Evolutionary conservation across 352 stramenopile species (phyloP), one percentile per base, ranked within the genome.

Genomic region (Globisporangium spiculum): DNA sequence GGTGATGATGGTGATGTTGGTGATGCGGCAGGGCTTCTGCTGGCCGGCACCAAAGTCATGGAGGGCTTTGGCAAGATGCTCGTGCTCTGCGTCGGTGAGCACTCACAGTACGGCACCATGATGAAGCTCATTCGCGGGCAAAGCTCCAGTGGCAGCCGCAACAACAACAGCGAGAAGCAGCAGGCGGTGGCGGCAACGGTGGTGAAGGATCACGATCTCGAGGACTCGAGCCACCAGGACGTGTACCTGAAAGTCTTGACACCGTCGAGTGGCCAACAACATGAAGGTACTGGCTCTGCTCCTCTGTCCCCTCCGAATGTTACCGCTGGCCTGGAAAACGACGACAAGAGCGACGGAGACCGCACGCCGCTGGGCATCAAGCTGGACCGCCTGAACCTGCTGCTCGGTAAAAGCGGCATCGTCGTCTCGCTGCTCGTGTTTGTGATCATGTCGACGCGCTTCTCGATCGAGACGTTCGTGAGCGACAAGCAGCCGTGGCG

Each of bases 71-170:
- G 79, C 32, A 75, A 81, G 52, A 96, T 97, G 78, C 66, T 98
- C 38, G 89, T 94, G 53, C 80, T 94, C 24, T 88, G 84, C 16
- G 92, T 98, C 16, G 92, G 93, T n/a, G 82, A 86, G 30, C 75
- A 96, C 66, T 92, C 79, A 8, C 88, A 97, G 74, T 88, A 90
- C 44, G 83, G 88, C 8, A 93, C 96, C 66, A 92, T 93, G 53
- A 80, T 79, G 65, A 83, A 80, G 48, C 71, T 97, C 18, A 80
- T 82, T 52, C 46, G 72, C 32, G 67, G 69, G n/a, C 41, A 50
- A 50, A 50, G 41, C 18, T 38, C 32, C 7, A 18, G 5, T 22
- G 41, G 1, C 59, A 57, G 27, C 61, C 5, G 57, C 14, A 64
- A 24, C 36, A 3, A 12, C 16, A 36, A n/a, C n/a, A 41, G 41